A percentile compares a stretch with the other conserved stretches of the same genome.
These are phyloP conservation scores for Amanita molliuscula DNA, from an alignment of 768 basidiomycete genomes.

Conservation along the genomic window DNA sequence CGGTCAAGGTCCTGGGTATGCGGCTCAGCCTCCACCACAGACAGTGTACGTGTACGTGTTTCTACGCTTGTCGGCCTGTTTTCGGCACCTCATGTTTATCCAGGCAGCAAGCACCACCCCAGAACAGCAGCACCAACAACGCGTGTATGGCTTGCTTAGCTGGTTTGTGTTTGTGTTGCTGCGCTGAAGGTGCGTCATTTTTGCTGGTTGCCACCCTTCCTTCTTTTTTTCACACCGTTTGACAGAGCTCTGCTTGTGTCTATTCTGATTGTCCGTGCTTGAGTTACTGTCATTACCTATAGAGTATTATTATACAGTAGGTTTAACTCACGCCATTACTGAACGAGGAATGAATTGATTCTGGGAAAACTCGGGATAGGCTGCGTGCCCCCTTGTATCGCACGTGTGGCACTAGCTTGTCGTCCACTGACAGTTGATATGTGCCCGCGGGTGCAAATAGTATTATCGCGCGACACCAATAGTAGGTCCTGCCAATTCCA, in stretches of 20 bases:
- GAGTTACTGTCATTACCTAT: too few relatives aligned
- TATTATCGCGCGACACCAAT: conserved; percentile 1
- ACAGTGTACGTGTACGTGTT: conserved; percentile 65
- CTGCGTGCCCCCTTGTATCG: too few relatives aligned
- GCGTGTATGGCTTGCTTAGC: conserved; percentile 56
- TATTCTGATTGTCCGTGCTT: too few relatives aligned
- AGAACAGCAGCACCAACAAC: conserved; percentile 30
- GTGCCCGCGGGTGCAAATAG: too few relatives aligned
- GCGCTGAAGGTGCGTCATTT: conserved; percentile 51
- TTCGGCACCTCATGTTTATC: not conserved
- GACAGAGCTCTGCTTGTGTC: conserved; percentile 50
- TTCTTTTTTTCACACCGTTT: not conserved
- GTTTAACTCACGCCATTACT: too few relatives aligned
- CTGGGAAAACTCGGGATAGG: too few relatives aligned
- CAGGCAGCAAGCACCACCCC: conserved; percentile 39
- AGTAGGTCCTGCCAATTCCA: conserved; percentile 2
- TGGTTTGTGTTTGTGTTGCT: conserved; percentile 55
- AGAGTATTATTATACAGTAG: too few relatives aligned
- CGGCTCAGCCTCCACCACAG: conserved; percentile 48
- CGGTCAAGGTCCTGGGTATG: conserved; percentile 41
- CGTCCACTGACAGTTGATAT: too few relatives aligned
- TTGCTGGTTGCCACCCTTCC: not conserved
- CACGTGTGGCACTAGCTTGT: too few relatives aligned
- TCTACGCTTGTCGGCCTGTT: not conserved
- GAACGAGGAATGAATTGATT: too few relatives aligned